Base-by-base conservation (phyloP, 768 basidiomycete genomes). In the Obba rivulosa region DNA sequence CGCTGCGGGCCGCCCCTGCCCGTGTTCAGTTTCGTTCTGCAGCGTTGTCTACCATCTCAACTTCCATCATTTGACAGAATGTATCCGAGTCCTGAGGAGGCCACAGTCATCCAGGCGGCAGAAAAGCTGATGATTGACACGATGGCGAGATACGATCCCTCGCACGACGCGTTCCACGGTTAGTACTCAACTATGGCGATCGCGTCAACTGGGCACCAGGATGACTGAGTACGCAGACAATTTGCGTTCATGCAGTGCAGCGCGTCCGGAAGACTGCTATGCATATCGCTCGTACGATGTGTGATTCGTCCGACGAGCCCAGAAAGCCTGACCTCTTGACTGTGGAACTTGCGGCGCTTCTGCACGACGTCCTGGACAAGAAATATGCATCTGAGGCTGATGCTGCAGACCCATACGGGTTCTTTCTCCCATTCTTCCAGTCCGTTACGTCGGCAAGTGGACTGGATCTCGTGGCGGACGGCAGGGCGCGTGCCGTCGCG, bases 331-430 rank as follows among this genome's bases (percentile, higher is more conserved):
- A 94, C 68, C 65, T 92, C 1, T 68, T 93, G 18, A 76, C 81
- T 4, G 77, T 94, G 20, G 92, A 94, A 64, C 70, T 94, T 41
- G 85, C 87, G 24, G 86, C 92, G n/a, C 76, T 95, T 34, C 77
- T 94, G 39, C 92, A 94, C 59, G 92, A 95, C 64, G 75, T 92
- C 36, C 70, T 89, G 28, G 88, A 91, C 75, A 88, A 86, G 69
- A 91, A 92, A 71, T 90, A 92, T 59, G 81, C 83, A 16, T 69
- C 81, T 2, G 63, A 72, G 11, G 72, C 71, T 46, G 53, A 58
- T 56, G 76, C 79, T 11, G 70, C 76, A 16, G 79, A 87, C 60
- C 78, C 84, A 5, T 80, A 79, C 64, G 65, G 69, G 47, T 87
- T 78, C 60, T 85, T 89, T 62, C 67, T 79, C 20, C 82, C 87